Percentiles rank a stretch among this genome's conserved stretches.
Evolutionary conservation across 2,329 filamentous ascomycete genomes (phyloP).

Genomic region (Talaromyces sp.): DNA sequence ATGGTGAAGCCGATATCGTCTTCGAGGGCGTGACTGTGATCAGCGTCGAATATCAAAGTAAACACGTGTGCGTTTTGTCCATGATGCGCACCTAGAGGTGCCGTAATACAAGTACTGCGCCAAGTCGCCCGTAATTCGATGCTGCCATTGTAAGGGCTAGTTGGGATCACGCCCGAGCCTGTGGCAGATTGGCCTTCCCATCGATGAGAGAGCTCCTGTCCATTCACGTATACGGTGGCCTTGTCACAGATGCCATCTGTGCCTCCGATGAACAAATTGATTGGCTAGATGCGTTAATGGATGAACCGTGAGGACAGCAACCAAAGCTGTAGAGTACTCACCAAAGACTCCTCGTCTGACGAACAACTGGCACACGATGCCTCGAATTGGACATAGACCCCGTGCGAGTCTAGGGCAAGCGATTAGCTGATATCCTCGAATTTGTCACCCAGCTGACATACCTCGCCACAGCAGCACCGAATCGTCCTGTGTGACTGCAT

Average conservation of each 20-base stretch:
- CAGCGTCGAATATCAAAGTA: slow-evolving; percentile 26
- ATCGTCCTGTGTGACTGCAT: slow-evolving; percentile 11
- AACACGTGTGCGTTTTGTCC: slow-evolving; percentile 27
- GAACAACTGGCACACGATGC: slow-evolving; percentile 24
- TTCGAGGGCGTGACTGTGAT: slow-evolving; percentile 20
- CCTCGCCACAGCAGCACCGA: slow-evolving; percentile 20
- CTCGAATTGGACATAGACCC: slow-evolving; percentile 24
- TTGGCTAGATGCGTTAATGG: slow-evolving; percentile 24
- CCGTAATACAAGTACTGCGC: slow-evolving; percentile 28
- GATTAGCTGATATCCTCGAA: slow-evolving; percentile 18
- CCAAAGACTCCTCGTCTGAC: slow-evolving; percentile 19
- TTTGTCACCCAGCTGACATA: slow-evolving; percentile 9
- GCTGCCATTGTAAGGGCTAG: slow-evolving; percentile 20
- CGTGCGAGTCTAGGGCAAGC: slow-evolving; percentile 22
- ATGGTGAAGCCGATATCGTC: slow-evolving; percentile 33
- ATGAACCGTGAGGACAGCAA: neutral
- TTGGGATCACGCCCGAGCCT: slow-evolving; percentile 27
- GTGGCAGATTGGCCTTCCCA: slow-evolving; percentile 25
- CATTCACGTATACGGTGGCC: slow-evolving; percentile 29
- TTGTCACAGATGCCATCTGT: slow-evolving; percentile 28
- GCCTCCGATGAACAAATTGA: slow-evolving; percentile 26
- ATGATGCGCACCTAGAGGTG: slow-evolving; percentile 19
- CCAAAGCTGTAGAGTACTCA: slow-evolving; percentile 13
- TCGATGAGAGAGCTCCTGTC: slow-evolving; percentile 23
- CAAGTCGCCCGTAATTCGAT: slow-evolving; percentile 25